Conservation (phyloP, 805 yeast genomes). For the Diddensiella santjacobensis region DNA sequence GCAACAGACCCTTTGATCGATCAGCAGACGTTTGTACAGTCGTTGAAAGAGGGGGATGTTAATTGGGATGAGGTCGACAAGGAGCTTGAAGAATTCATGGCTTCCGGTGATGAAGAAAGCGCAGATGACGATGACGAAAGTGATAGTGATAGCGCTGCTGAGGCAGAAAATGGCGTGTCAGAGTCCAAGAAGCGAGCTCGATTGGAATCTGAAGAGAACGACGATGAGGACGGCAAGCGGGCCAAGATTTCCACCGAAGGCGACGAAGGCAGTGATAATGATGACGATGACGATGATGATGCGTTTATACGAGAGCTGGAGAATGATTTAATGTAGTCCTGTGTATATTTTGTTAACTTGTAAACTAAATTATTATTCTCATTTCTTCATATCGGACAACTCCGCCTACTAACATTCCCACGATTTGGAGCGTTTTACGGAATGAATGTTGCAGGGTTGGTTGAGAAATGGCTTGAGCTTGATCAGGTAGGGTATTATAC, state of each 20-base stretch:
- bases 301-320: constrained; percentile 30
- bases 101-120: constrained; percentile 28
- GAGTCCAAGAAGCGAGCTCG: background rate
- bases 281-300: constrained; percentile 26
- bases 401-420: background rate
- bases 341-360: background rate
- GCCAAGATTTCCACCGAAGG: constrained; percentile 21
- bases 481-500: constrained; percentile 17
- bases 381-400: background rate
- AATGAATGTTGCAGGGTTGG: constrained; percentile 12
- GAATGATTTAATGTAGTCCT: constrained; percentile 22
- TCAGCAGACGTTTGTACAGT: constrained; percentile 36
- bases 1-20: constrained; percentile 39
- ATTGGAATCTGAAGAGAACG: constrained; percentile 9
- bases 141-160: constrained; percentile 28
- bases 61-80: constrained; percentile 51
- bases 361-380: background rate
- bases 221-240: constrained; percentile 32
- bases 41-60: constrained; percentile 32
- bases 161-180: background rate
- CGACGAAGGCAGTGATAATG: constrained; percentile 19
- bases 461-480: constrained; percentile 21
- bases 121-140: constrained; percentile 31
- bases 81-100: constrained; percentile 51
- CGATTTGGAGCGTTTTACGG: background rate